Base-by-base conservation (phyloP, 1,284 basidiomycete species). In the Ceratobasidium papillatum region DNA sequence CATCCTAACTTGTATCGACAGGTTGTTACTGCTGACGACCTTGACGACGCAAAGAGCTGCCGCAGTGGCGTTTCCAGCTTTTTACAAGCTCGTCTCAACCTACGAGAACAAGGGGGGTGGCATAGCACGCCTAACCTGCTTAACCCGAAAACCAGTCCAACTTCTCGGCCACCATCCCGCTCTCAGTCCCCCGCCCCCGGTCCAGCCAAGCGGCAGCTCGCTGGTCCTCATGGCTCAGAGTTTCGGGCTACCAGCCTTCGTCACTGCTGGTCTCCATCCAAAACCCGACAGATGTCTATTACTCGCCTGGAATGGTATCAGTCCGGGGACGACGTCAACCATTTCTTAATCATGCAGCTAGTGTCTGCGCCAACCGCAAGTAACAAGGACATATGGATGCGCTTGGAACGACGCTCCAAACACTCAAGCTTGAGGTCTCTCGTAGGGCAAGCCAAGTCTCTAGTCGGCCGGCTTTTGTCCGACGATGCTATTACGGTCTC, bases 11-110 rank as follows among this genome's bases (percentile, higher is more conserved):
- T 5, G 11, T 8, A 22, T 5, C 4, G 14, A 14, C 7, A 71
- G 49, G 59, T 71, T 54, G 68, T 51, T 34, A 41, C 68, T 30
- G 30, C 49, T 14, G 68, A 71, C 19, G 68, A 71, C 30, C 56
- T 59, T 1, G 52, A n/a, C 0, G 68, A 59, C 22, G 5, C 56
- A 34, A 34, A 27, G 8, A 47, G 54, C 32, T 49, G 17, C 25
- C 51, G 61, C 9, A 41, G 36, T 36, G 65, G 36, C 45, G 49
- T 38, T 56, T 68, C 63, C 27, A 32, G 34, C 32, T 30, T 51
- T 19, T 27, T 71, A 3, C 32, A n/a, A 30, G 68, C 52, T 27
- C 68, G 68, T 8, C 30, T 34, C 36, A 32, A 47, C 12, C 47
- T 11, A 25, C 49, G 51, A 22, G 41, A 49, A 32, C 68, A 9